Evolutionary conservation across 78 protist species (phyloP).

Genomic region (Capsaspora owczarzaki): DNA sequence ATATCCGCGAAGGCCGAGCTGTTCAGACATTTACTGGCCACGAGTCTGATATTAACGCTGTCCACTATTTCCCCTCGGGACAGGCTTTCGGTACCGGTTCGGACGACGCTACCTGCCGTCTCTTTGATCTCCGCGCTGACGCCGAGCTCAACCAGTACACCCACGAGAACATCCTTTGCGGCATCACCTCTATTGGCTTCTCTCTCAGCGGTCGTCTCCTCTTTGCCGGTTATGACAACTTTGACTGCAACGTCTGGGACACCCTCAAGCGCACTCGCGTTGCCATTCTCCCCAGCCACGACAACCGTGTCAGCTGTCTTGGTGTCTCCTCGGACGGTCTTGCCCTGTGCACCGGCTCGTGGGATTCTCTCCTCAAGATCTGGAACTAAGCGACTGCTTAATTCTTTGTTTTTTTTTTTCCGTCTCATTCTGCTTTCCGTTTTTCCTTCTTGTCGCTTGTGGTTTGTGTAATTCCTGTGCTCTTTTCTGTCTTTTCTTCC

Average conservation of each 20-base stretch:
- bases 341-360: constrained; percentile 92
- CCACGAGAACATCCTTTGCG: constrained; percentile 68
- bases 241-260: constrained; percentile 90
- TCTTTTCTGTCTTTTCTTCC: too few species aligned
- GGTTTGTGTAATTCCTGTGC: too few species aligned
- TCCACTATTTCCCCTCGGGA: constrained; percentile 61
- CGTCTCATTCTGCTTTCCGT: too few species aligned
- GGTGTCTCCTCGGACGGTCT: constrained; percentile 85
- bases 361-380: constrained; percentile 81
- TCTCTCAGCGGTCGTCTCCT: constrained; percentile 63
- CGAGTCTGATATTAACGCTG: constrained; percentile 90
- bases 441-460: too few species aligned
- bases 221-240: constrained; percentile 85
- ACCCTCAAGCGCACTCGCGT: constrained; percentile 76
- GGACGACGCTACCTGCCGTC: constrained; percentile 88
- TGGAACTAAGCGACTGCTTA: constrained; percentile 43
- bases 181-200: constrained; percentile 87
- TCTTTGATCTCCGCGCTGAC: constrained; percentile 93
- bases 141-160: constrained; percentile 74
- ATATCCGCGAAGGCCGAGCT: constrained; percentile 68
- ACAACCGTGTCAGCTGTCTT: constrained; percentile 88
- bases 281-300: constrained; percentile 71
- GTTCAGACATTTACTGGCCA: constrained; percentile 89
- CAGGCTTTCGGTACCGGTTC: constrained; percentile 87
- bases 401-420: too few species aligned